Evolutionary conservation across 352 stramenopile genomes (phyloP).

Genomic region (Phytopythium boreale): DNA sequence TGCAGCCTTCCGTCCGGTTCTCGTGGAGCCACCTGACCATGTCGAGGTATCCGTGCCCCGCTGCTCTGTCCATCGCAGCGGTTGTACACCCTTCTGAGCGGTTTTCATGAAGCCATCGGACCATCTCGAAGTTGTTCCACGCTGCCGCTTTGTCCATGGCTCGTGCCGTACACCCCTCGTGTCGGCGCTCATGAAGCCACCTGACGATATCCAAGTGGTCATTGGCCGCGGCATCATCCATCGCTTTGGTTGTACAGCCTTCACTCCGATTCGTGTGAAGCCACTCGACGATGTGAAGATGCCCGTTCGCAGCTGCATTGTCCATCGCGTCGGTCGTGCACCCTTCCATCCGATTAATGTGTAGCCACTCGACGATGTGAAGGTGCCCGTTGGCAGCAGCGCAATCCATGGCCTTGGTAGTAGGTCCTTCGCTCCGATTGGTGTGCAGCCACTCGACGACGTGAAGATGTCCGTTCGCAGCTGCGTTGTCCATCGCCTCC

Average conservation of each 20-base stretch:
- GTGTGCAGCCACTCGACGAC: conserved; percentile 1
- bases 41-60: background rate
- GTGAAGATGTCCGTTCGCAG: conserved; percentile 9
- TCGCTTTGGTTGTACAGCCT: no score
- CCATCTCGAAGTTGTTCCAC: conserved; percentile 17
- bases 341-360: conserved; percentile 12
- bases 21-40: background rate
- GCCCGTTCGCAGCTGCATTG: conserved; percentile 19
- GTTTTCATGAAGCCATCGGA: conserved; percentile 30
- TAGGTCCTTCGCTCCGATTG: conserved; percentile 18
- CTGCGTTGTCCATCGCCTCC: conserved; percentile 24
- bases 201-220: no score
- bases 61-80: background rate
- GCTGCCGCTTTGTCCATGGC: conserved; percentile 14
- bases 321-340: conserved; percentile 14
- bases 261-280: conserved; percentile 19
- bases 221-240: no score
- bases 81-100: conserved; percentile 19
- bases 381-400: conserved; percentile 22
- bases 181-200: background rate
- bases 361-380: conserved; percentile 20
- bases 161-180: background rate
- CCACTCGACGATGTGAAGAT: conserved; percentile 22
- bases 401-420: conserved; percentile 16
- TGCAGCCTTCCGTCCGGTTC: background rate